A percentile compares a stretch with the other conserved stretches of the same genome.
These are phyloP conservation scores for Lipomyces spencermartinsiae DNA, from an alignment of 805 yeast genomes.

Conservation along the genomic window DNA sequence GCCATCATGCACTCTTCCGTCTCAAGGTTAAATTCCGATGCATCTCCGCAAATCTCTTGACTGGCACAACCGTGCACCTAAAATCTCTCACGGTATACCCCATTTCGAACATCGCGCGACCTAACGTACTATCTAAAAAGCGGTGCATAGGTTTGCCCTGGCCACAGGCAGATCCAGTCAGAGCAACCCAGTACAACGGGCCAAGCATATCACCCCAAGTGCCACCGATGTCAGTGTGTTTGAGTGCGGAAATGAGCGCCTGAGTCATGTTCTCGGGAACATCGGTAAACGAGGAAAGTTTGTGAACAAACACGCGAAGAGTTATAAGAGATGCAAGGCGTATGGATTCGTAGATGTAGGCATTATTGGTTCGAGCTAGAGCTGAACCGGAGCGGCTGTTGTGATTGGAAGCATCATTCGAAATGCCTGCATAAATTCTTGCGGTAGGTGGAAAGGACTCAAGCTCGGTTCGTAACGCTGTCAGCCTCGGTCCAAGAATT, in stretches of 20 bases:
- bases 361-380: background rate
- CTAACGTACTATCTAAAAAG: background rate
- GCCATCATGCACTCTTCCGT: background rate
- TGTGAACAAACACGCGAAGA: background rate
- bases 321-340: background rate
- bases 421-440: background rate
- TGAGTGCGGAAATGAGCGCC: conserved; percentile 3
- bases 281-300: conserved; percentile 2
- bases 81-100: conserved; percentile 1
- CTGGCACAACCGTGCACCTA: background rate
- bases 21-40: background rate
- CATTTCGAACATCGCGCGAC: conserved; percentile 1
- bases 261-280: background rate
- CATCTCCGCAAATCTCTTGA: conserved; percentile 1
- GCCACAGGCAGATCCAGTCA: conserved; percentile 1
- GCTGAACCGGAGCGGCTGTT: background rate
- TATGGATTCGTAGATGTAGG: background rate
- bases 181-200: background rate
- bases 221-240: background rate
- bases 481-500: background rate
- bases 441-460: conserved; percentile 2
- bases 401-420: background rate
- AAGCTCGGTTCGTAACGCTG: background rate
- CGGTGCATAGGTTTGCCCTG: conserved; percentile 3
- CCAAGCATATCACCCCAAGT: background rate